Evolutionary conservation across 2,329 filamentous ascomycete species (phyloP), one percentile per base, ranked within the genome.

Genomic region (Lasiodiplodia citricola): DNA sequence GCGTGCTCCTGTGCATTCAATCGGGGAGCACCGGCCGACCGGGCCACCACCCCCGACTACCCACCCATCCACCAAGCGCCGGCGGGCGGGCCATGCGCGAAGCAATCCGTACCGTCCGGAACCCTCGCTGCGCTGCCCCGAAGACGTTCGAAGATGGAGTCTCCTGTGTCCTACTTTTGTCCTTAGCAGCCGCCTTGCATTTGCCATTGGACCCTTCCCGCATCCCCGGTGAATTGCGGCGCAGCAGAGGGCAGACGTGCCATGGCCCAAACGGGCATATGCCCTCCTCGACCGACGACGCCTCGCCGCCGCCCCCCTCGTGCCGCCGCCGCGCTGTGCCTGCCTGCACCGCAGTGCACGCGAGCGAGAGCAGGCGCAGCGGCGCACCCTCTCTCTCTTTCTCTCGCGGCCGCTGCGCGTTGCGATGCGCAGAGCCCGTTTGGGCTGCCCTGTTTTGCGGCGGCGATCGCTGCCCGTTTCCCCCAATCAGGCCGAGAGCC

Each of bases 101-200:
- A 64, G 60, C 60, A 47, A 50, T 52, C 60, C 60, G 60, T 64
- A 38, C 41, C 47, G 60, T 52, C 60, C 60, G 60, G 60, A 64
- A 64, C 14, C 28, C 16, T 18, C 16, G 60, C 60, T 23, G 13
- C n/a, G 11, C 41, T 64, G 60, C 60, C 60, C 60, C 60, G 60
- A 64, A 25, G 60, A 64, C 60, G 60, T 64, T 64, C 44, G 60
- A 64, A 64, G 60, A 38, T 64, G 38, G 18, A 25, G 16, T 13
- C 38, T 41, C n/a, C 31, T 28, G 8, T 18, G 21, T 23, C 31
- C 37, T 47, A 13, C 37, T 56, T 31, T 56, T 11, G 54, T 28
- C 25, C 28, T 31, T 28, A 56, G 52, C 52, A 31, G 52, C 52
- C 28, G 44, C 44, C 44, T 47, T 47, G 44, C 44, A 47, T 47